phyloP scores from a whole-genome alignment of 768 basidiomycete genomes.

The Suillus paluster region DNA sequence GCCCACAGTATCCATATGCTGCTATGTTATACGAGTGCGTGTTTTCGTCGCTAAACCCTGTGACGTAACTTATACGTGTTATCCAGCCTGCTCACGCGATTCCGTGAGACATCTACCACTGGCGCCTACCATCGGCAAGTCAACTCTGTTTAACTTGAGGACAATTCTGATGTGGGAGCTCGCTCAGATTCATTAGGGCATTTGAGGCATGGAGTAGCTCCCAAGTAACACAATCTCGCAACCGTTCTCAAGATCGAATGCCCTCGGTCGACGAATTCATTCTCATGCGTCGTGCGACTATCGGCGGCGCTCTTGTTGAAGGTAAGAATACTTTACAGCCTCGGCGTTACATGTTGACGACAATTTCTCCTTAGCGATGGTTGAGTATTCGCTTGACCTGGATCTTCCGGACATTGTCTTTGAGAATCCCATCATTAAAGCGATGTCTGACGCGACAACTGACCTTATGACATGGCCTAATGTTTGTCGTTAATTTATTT shows the following conservation, averaged over 20 bases:
- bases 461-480: slow-evolving; percentile 49
- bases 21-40: slow-evolving; percentile 45
- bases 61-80: slow-evolving; percentile 17
- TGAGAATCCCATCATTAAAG: slow-evolving; percentile 36
- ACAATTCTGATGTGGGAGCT: slow-evolving; percentile 4
- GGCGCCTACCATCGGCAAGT: slow-evolving; percentile 40
- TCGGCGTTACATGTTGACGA: slow-evolving; percentile 5
- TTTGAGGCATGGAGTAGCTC: slow-evolving; percentile 41
- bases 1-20: slow-evolving; percentile 40
- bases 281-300: slow-evolving; percentile 41
- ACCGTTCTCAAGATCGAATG: slow-evolving; percentile 40
- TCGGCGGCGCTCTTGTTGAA: slow-evolving; percentile 44
- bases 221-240: slow-evolving; percentile 40
- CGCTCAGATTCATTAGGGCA: slow-evolving; percentile 37
- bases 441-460: slow-evolving; percentile 44
- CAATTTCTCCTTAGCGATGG: slow-evolving; percentile 29
- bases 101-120: slow-evolving; percentile 41
- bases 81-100: slow-evolving; percentile 35
- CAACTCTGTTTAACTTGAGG: not conserved
- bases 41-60: slow-evolving; percentile 5
- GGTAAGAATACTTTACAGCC: slow-evolving; percentile 23
- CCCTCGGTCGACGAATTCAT: slow-evolving; percentile 44
- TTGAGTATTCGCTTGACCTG: slow-evolving; percentile 43
- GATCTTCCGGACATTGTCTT: slow-evolving; percentile 42
- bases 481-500: slow-evolving; percentile 25